Percentiles rank a stretch among this genome's conserved stretches.
Conservation (phyloP, 352 stramenopile species). For the Phytophthora brassicae region DNA sequence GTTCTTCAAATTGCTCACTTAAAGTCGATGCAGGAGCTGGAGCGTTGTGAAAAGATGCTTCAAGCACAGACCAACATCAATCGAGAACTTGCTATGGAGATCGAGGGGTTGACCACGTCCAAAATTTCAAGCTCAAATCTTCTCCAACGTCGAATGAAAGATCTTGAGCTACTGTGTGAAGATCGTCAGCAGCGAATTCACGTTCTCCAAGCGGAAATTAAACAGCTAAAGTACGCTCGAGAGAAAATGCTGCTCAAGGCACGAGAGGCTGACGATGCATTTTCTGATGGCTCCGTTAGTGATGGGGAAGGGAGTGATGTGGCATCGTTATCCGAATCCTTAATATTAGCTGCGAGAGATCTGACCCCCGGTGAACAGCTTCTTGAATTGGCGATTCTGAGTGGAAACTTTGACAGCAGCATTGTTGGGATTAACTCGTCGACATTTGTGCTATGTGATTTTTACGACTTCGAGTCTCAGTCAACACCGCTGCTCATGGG, state of each 20-base stretch:
- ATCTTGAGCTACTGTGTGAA: slow-evolving; percentile 83
- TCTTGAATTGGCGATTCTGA: slow-evolving; percentile 88
- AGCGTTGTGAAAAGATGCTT: slow-evolving; percentile 93
- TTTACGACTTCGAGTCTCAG: slow-evolving; percentile 95
- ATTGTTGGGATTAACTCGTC: slow-evolving; percentile 72
- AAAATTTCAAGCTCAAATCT: slow-evolving; percentile 73
- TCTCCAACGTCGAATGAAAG: slow-evolving; percentile 79
- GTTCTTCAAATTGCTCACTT: slow-evolving; percentile 90
- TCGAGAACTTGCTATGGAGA: slow-evolving; percentile 88
- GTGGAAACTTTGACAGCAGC: slow-evolving; percentile 66
- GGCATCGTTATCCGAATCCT: slow-evolving; percentile 66
- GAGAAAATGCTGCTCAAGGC: slow-evolving; percentile 46
- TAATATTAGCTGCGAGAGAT: slow-evolving; percentile 62
- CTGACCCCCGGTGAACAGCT: slow-evolving; percentile 87
- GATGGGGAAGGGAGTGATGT: slow-evolving; percentile 47
- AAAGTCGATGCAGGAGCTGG: slow-evolving; percentile 89
- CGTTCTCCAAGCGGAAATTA: slow-evolving; percentile 85
- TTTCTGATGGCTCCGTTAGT: slow-evolving; percentile 34
- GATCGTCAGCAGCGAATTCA: slow-evolving; percentile 84
- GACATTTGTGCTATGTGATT: slow-evolving; percentile 93
- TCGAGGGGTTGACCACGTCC: slow-evolving; percentile 83
- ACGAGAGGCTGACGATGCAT: slow-evolving; percentile 24
- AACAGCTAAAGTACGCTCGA: slow-evolving; percentile 81
- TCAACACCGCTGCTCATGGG: slow-evolving; percentile 87
- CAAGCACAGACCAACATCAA: slow-evolving; percentile 95